Base-by-base conservation (phyloP, 2,329 filamentous ascomycete species). In the Lecanicillium sp. region DNA sequence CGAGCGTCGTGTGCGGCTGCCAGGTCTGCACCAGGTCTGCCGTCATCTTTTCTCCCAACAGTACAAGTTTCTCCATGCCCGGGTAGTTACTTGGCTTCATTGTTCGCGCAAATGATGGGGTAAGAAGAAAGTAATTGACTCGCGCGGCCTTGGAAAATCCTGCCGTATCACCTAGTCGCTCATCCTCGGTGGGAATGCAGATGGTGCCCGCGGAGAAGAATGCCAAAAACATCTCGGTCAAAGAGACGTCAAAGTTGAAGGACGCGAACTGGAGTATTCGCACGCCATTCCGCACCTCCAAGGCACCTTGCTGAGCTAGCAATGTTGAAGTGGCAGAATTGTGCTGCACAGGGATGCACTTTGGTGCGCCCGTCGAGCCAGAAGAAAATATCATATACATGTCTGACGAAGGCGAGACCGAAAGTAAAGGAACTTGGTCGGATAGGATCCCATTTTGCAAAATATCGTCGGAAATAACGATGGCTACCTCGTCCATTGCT, bases 11-110 rank as follows among this genome's bases (percentile, higher is more conserved):
- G 9, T 19, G 39, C 14, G 51, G 44, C n/a, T 44, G 36, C 14
- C 49, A 51, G 2, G 19, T 37, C 11, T 37, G 8, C 7, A 37
- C 35, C 35, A 37, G 19, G 19, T 37, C 35, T 23, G 35, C 35
- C 9, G 35, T 37, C 5, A 58, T 33, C 8, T 54, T 49, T 21
- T 57, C 56, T 27, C 56, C 55, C 12, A 47, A 52, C 14, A 58
- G 49, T 1, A 23, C 21, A 5, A 44, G 15, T 9, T 12, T 24
- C 26, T 23, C 14, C 5, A 44, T 7, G 3, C 15, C 35, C 10
- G 41, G 41, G 9, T 33, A 33, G 14, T 26, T n/a, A 3, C 9
- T 6, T 5, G 17, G 17, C 7, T 3, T 7, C 27, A 44, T 20
- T 1, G 21, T 35, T 4, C 41, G 17, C 3, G 27, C 27, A 24